These are phyloP conservation scores for Hymenoscyphus repandus DNA, from an alignment of 2,329 filamentous ascomycete genomes.

Conservation along the genomic window DNA sequence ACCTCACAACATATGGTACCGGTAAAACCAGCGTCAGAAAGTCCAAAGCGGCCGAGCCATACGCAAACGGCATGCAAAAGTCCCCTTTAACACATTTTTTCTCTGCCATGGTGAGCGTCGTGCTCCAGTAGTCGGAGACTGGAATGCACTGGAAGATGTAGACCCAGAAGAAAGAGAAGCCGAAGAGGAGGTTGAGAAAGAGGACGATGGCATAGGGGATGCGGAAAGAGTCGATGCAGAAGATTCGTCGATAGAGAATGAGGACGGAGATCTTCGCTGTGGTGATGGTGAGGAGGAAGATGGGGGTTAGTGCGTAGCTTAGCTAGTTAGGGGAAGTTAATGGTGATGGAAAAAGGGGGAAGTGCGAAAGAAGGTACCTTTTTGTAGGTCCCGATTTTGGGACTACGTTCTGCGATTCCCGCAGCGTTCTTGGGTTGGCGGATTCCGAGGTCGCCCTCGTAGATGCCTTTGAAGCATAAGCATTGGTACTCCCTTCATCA, in stretches of 20 bases:
- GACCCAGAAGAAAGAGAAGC: background rate
- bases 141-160: background rate
- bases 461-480: no score
- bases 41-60: background rate
- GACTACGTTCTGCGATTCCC: no score
- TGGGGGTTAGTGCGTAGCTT: background rate
- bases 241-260: background rate
- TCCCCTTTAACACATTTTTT: background rate
- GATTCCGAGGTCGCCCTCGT: no score
- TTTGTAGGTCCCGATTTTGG: no score
- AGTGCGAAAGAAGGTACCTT: no score
- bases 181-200: background rate
- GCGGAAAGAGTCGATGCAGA: background rate
- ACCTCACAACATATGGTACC: background rate
- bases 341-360: no score
- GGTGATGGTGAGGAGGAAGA: background rate
- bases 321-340: background rate
- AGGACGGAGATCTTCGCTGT: background rate
- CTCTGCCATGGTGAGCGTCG: background rate
- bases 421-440: no score
- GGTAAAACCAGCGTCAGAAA: background rate
- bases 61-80: background rate
- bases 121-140: background rate
- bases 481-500: no score
- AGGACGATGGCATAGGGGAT: background rate